These are phyloP conservation scores for Myriosclerotinia duriaeana DNA, from an alignment of 2,329 filamentous ascomycete genomes.

Conservation along the genomic window DNA sequence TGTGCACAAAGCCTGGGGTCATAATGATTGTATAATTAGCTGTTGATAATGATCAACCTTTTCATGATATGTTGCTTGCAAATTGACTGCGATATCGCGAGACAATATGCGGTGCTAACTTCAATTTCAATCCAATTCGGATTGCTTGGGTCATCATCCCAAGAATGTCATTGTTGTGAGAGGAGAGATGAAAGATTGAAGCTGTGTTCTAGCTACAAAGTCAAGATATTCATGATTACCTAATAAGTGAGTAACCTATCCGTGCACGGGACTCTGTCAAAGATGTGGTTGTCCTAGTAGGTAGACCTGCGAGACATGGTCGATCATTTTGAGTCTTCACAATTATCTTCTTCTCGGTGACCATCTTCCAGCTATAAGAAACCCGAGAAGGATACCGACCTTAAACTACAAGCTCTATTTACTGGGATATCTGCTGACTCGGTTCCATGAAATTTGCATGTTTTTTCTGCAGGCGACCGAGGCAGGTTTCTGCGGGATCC, in stretches of 20 bases:
- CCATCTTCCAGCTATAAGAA: neutral
- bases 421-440: neutral
- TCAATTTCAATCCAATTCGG: neutral
- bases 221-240: neutral
- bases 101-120: neutral
- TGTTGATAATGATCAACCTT: neutral
- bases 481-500: conserved; percentile 13
- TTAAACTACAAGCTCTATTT: neutral
- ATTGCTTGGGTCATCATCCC: neutral
- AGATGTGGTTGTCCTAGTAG: no score
- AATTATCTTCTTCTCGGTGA: neutral
- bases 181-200: neutral
- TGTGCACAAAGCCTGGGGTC: neutral
- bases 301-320: neutral
- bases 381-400: conserved; percentile 2
- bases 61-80: neutral
- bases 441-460: conserved; percentile 17
- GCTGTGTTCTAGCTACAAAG: no score
- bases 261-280: neutral
- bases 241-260: neutral
- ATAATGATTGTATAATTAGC: conserved; percentile 5
- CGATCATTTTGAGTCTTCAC: neutral
- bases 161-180: neutral
- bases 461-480: conserved; percentile 12
- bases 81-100: neutral